phyloP scores from a whole-genome alignment of 495 filamentous ascomycete genomes.

The Baudoinia panamericana region DNA sequence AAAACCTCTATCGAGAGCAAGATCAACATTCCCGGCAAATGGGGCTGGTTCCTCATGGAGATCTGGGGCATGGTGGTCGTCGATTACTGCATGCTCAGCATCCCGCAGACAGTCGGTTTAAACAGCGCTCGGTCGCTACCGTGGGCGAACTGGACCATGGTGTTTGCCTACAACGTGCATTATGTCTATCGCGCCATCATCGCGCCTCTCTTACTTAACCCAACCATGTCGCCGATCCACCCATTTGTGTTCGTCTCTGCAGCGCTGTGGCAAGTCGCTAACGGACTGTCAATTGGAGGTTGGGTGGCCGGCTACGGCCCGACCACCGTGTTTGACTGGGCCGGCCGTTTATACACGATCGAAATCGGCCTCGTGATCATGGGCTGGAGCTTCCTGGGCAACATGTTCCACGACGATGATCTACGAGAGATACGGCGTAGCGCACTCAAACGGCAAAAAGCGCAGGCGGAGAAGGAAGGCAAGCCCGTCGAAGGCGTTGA shows the following conservation, averaged over 20 bases:
- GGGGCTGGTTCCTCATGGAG: constrained; percentile 84
- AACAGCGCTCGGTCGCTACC: constrained; percentile 34
- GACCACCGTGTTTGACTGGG: constrained; percentile 45
- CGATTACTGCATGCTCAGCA: constrained; percentile 57
- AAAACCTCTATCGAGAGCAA: constrained; percentile 66
- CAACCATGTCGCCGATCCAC: constrained; percentile 79
- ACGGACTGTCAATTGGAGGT: constrained; percentile 59
- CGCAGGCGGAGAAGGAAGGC: constrained; percentile 27
- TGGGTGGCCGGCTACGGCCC: constrained; percentile 74
- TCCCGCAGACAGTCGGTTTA: constrained; percentile 43
- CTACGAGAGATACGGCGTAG: constrained; percentile 62
- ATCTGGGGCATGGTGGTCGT: constrained; percentile 60
- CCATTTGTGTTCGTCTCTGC: constrained; percentile 46
- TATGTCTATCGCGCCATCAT: constrained; percentile 81
- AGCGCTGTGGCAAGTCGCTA: constrained; percentile 61
- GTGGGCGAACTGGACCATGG: constrained; percentile 56
- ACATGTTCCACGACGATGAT: constrained; percentile 73
- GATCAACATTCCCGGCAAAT: constrained; percentile 78
- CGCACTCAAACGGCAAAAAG: constrained; percentile 36
- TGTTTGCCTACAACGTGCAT: constrained; percentile 53
- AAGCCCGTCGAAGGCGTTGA: constrained; percentile 36
- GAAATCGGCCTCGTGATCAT: constrained; percentile 48
- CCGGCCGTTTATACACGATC: constrained; percentile 34
- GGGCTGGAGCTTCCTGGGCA: constrained; percentile 57
- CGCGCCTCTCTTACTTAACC: constrained; percentile 63